Evolutionary conservation across 192 early-diverging fungal genomes (phyloP).

Genomic region (Coemansia sp.): DNA sequence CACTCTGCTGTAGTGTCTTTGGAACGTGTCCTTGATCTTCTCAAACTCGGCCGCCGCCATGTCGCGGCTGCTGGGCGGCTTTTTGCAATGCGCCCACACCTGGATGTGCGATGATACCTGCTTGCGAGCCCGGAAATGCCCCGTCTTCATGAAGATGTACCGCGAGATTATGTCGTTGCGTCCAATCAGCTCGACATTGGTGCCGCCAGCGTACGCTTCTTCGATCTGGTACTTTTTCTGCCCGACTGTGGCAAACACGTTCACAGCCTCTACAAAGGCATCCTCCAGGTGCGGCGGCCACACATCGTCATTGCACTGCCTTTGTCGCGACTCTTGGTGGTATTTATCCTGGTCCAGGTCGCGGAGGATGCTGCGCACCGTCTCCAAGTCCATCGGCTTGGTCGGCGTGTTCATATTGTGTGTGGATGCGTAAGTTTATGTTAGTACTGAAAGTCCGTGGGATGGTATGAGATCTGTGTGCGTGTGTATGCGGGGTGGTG

Average conservation of each 20-base stretch:
- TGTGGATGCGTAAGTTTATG: not conserved
- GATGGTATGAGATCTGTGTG: not conserved
- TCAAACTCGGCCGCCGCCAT: conserved; percentile 35
- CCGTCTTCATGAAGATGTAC: conserved; percentile 66
- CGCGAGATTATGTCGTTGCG: conserved; percentile 77
- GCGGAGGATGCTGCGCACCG: conserved; percentile 21
- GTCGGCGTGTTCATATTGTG: not conserved
- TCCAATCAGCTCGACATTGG: conserved; percentile 45
- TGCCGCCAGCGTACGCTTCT: conserved; percentile 13
- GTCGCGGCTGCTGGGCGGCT: conserved; percentile 48
- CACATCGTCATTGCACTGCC: conserved; percentile 25
- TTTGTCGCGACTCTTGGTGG: conserved; percentile 21
- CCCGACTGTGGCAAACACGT: conserved; percentile 37
- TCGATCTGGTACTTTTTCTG: conserved; percentile 49
- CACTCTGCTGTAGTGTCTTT: conserved; percentile 35
- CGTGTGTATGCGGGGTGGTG: not conserved
- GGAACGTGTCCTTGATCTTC: conserved; percentile 34
- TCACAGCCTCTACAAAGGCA: conserved; percentile 29
- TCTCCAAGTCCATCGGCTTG: conserved; percentile 37
- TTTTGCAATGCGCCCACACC: conserved; percentile 72
- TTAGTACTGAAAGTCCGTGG: not conserved
- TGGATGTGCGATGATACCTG: conserved; percentile 81
- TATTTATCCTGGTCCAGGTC: conserved; percentile 34
- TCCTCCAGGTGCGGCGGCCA: conserved; percentile 42
- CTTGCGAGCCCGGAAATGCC: conserved; percentile 67